These are phyloP conservation scores for Gentiana straminea DNA, from an alignment of 257 asterid species.

Conservation along the genomic window DNA sequence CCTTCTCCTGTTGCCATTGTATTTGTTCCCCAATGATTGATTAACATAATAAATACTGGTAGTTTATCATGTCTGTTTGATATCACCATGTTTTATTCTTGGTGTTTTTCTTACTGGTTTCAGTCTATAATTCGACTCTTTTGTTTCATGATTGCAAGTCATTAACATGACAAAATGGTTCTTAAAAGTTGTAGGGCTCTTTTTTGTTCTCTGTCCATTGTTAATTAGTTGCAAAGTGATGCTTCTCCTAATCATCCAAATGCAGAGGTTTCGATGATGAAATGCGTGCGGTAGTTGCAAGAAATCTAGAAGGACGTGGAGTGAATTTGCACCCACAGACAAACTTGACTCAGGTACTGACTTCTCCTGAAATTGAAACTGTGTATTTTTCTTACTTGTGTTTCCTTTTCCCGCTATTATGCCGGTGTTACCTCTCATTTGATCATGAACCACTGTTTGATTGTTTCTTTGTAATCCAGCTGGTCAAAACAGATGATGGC, in stretches of 20 bases:
- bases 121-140: too few species aligned
- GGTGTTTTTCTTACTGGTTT: too few species aligned
- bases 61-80: too few species aligned
- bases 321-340: slow-evolving; percentile 74
- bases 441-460: neutral
- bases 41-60: too few species aligned
- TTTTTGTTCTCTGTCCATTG: too few species aligned
- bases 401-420: neutral
- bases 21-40: too few species aligned
- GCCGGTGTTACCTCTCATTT: neutral
- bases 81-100: too few species aligned
- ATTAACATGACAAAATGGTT: too few species aligned
- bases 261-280: slow-evolving; percentile 96
- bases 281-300: slow-evolving; percentile 85
- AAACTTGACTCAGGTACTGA: slow-evolving; percentile 64
- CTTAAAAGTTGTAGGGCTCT: too few species aligned
- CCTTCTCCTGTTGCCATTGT: too few species aligned
- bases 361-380: slow-evolving; percentile 3
- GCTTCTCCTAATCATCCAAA: slow-evolving; percentile 7
- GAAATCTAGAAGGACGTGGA: slow-evolving; percentile 95
- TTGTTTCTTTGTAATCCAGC: slow-evolving; percentile 27
- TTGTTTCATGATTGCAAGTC: too few species aligned
- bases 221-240: neutral
- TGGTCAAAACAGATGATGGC: slow-evolving; percentile 65
- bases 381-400: neutral